Base-by-base conservation (phyloP, 306 rosid species). In the Vigna reflexopilosa region DNA sequence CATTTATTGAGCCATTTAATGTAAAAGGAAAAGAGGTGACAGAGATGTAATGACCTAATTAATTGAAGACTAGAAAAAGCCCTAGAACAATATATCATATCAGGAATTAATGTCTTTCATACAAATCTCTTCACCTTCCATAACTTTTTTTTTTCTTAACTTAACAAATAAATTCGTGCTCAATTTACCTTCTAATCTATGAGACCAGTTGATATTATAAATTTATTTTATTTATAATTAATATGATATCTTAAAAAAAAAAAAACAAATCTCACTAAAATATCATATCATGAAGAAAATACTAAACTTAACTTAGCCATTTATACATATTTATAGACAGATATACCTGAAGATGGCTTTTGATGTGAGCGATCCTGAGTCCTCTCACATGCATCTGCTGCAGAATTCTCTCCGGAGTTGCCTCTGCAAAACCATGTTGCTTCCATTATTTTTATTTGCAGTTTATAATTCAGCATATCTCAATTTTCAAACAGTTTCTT, bases 301-400 rank as follows among this genome's bases (percentile, higher is more conserved):
- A 26, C 28, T 26, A 26, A 26, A 26, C 28, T 3, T 26, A 26
- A 26, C 28, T 26, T 26, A 26, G 0, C 28, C 28, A 2, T 26
- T 26, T 26, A 2, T 26, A 26, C 8, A 8, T 40, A 36, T 36
- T 0, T 34, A 34, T 34, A 34, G 5, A 7, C 17, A 47, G 40
- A 45, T 0, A 26, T 47, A 90, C 95, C 92, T 90, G 95, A 42
- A 90, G 89, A 83, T 88, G 95, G 82, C 95, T 90, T 81, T 90
- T 90, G 78, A 90, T 59, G 58, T 90, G 95, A 73, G 88, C 83
- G 45, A 90, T 90, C 34, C 77, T 81, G 42, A 90, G 72, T 63
- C 87, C 95, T 80, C 81, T 83, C 72, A 86, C 87, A 58, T 61
- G 62, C 95, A 90, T 90, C 61, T 51, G 77, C 87, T 88, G 92